These are phyloP conservation scores for Bipolaris victoriae DNA, from an alignment of 2,329 filamentous ascomycete genomes.

Conservation along the genomic window DNA sequence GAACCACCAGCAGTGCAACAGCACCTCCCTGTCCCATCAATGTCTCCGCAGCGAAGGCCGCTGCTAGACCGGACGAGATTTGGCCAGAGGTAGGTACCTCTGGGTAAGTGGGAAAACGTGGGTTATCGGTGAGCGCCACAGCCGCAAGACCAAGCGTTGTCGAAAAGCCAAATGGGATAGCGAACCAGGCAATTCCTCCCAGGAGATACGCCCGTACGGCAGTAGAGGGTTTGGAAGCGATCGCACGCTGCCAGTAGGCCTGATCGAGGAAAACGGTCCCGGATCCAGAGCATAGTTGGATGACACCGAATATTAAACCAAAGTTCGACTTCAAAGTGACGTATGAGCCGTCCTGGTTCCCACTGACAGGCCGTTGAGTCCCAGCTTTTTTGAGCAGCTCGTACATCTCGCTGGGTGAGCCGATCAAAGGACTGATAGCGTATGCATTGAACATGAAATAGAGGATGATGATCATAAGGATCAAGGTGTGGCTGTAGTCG, in stretches of 20 bases:
- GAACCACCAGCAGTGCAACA: constrained; percentile 36
- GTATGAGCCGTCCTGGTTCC: constrained; percentile 52
- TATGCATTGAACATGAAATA: constrained; percentile 54
- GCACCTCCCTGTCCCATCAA: constrained; percentile 40
- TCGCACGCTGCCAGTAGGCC: constrained; percentile 56
- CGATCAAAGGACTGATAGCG: constrained; percentile 48
- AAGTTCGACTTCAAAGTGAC: constrained; percentile 51
- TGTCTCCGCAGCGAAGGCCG: constrained; percentile 39
- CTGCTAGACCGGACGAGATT: constrained; percentile 38
- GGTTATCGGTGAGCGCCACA: constrained; percentile 53
- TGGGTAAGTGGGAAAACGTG: constrained; percentile 54
- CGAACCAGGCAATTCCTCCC: constrained; percentile 57
- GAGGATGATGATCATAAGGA: constrained; percentile 54
- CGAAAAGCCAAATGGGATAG: constrained; percentile 56
- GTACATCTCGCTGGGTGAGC: constrained; percentile 49
- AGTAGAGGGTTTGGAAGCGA: constrained; percentile 38
- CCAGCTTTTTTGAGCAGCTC: constrained; percentile 50
- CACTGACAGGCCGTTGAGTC: constrained; percentile 44
- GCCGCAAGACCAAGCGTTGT: constrained; percentile 56
- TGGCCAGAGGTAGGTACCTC: constrained; percentile 33
- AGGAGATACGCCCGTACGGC: constrained; percentile 44
- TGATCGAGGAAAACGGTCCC: constrained; percentile 52
- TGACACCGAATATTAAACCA: constrained; percentile 54
- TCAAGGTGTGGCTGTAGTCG: constrained; percentile 50
- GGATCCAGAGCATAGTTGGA: constrained; percentile 50